Conservation (phyloP, 2,329 filamentous ascomycete species). For the Ascomycota sp. region DNA sequence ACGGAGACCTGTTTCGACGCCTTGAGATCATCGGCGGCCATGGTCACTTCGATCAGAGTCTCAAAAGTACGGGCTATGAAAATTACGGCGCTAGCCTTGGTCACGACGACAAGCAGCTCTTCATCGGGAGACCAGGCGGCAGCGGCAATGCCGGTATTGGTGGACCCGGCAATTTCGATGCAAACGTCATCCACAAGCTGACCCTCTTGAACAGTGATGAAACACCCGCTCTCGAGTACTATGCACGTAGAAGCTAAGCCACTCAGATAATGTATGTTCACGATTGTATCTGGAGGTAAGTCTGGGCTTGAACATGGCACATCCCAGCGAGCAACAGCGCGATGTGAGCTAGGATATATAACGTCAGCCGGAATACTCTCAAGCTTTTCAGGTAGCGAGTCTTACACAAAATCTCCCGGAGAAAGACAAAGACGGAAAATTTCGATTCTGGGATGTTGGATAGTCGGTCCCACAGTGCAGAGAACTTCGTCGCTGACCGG, state of each 20-base stretch:
- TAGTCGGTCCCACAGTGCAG: slow-evolving; percentile 65
- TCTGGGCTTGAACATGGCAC: slow-evolving; percentile 62
- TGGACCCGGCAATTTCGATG: slow-evolving; percentile 88
- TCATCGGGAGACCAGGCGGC: slow-evolving; percentile 92
- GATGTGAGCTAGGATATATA: slow-evolving; percentile 8
- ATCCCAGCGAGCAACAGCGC: slow-evolving; percentile 65
- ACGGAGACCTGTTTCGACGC: slow-evolving; percentile 90
- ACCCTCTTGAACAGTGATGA: slow-evolving; percentile 60
- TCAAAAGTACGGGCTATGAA: slow-evolving; percentile 92
- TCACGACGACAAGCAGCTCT: slow-evolving; percentile 69
- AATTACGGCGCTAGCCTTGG: slow-evolving; percentile 56
- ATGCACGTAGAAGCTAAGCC: slow-evolving; percentile 63
- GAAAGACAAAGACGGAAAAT: slow-evolving; percentile 38
- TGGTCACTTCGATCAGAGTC: slow-evolving; percentile 51
- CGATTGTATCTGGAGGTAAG: slow-evolving; percentile 51
- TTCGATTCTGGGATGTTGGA: slow-evolving; percentile 50
- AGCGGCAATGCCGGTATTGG: slow-evolving; percentile 77
- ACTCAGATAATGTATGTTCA: slow-evolving; percentile 68
- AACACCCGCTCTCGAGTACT: slow-evolving; percentile 76
- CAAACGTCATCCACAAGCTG: slow-evolving; percentile 39
- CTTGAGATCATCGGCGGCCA: slow-evolving; percentile 59
- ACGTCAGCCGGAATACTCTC: neutral
- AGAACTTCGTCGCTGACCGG: slow-evolving; percentile 55
- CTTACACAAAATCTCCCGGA: slow-evolving; percentile 16
- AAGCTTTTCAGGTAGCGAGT: neutral